Conservation (phyloP, 1,284 basidiomycete species). For the Rhodotorula sp. region DNA sequence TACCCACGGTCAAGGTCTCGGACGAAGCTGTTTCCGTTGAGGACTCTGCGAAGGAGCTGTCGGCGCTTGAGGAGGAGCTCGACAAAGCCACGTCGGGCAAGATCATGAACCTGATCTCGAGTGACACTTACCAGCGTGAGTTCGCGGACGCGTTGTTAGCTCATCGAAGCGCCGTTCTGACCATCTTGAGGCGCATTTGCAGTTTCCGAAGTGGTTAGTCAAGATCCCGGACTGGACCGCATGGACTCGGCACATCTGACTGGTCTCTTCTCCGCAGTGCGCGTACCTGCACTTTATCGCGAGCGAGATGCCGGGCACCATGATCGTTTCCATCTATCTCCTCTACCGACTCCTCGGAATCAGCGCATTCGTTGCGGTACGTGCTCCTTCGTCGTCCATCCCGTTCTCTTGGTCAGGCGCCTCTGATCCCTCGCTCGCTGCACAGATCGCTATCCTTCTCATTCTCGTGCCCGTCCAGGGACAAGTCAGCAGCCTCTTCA, state of each 20-base stretch:
- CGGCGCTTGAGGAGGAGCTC: constrained; percentile 39
- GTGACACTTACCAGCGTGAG: constrained; percentile 54
- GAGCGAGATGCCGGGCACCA: constrained; percentile 51
- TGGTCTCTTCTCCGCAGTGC: constrained; percentile 2
- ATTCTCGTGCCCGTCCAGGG: constrained; percentile 52
- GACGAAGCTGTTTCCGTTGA: not conserved
- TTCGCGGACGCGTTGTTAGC: constrained; percentile 44
- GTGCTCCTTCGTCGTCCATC: constrained; percentile 9
- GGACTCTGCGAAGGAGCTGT: constrained; percentile 7
- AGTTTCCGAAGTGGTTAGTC: constrained; percentile 35
- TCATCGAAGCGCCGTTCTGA: not conserved
- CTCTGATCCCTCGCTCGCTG: not conserved
- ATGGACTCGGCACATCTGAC: too few species aligned
- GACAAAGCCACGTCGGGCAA: constrained; percentile 52
- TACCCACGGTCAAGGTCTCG: constrained; percentile 1
- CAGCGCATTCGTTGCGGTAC: constrained; percentile 52
- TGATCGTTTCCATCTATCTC: constrained; percentile 53
- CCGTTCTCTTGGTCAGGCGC: constrained; percentile 33
- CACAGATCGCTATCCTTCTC: constrained; percentile 49
- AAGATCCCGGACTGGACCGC: not conserved
- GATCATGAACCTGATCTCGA: constrained; percentile 58
- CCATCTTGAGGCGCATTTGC: constrained; percentile 24
- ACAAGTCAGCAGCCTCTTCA: constrained; percentile 52
- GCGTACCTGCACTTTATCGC: constrained; percentile 52
- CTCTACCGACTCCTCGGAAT: constrained; percentile 54